phyloP scores from a whole-genome alignment of 2,329 filamentous ascomycete genomes.

The Xylariaceae sp. region DNA sequence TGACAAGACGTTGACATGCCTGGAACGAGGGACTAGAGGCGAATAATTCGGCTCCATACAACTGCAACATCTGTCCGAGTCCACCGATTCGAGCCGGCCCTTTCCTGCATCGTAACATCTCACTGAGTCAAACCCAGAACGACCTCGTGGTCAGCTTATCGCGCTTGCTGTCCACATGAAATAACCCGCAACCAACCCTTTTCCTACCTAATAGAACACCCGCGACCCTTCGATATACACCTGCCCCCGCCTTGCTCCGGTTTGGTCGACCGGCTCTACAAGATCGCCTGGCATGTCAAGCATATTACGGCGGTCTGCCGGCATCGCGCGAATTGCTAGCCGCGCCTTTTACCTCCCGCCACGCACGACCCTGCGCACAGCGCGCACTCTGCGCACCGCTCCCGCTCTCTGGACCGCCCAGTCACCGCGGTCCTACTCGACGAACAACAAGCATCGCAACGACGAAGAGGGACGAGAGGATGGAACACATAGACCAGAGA shows the following conservation, averaged over 20 bases:
- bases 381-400: slow-evolving; percentile 24
- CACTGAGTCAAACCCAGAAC: background rate
- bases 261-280: slow-evolving; percentile 18
- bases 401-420: slow-evolving; percentile 25
- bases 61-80: background rate
- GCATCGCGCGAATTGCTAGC: slow-evolving; percentile 27
- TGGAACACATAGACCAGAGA: slow-evolving; percentile 19
- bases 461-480: slow-evolving; percentile 11
- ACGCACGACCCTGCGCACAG: slow-evolving; percentile 25
- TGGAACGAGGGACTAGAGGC: slow-evolving; percentile 10
- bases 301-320: slow-evolving; percentile 30
- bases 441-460: slow-evolving; percentile 21
- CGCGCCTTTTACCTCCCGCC: slow-evolving; percentile 23
- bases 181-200: slow-evolving; percentile 16
- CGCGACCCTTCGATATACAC: slow-evolving; percentile 12
- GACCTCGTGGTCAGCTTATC: background rate
- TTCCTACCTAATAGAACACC: slow-evolving; percentile 8
- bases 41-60: slow-evolving; percentile 11
- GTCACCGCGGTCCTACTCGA: slow-evolving; percentile 26
- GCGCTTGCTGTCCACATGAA: slow-evolving; percentile 19
- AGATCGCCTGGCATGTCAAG: slow-evolving; percentile 31
- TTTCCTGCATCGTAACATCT: background rate
- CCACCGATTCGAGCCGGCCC: background rate
- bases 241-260: slow-evolving; percentile 19
- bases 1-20: slow-evolving; percentile 6